Conservation (phyloP, 2,329 filamentous ascomycete genomes). For the Colletotrichum shisoi region DNA sequence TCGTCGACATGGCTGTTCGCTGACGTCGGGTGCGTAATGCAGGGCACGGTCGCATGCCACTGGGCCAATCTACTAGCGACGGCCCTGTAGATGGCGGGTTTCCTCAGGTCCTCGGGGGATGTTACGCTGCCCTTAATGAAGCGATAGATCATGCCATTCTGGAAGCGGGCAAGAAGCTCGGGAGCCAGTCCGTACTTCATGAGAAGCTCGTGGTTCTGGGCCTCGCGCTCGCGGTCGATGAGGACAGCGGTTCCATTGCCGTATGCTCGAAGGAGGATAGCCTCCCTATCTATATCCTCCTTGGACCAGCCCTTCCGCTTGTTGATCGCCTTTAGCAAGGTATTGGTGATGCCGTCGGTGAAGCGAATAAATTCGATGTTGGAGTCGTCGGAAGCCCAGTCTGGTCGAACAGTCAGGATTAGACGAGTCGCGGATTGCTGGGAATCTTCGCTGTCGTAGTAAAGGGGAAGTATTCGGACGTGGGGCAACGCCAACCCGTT, state of each 20-base stretch:
- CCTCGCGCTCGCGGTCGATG: conserved; percentile 91
- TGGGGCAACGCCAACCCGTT: conserved; percentile 52
- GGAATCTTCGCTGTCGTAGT: conserved; percentile 79
- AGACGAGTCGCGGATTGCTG: conserved; percentile 81
- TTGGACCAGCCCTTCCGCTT: conserved; percentile 71
- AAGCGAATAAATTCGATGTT: conserved; percentile 87
- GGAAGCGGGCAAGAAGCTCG: conserved; percentile 85
- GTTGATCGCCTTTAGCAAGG: conserved; percentile 80
- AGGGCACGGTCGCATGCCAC: conserved; percentile 84
- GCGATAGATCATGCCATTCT: conserved; percentile 94
- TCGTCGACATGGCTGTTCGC: conserved; percentile 51
- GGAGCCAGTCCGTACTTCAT: conserved; percentile 85
- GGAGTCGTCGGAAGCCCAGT: conserved; percentile 79
- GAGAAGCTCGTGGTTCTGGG: conserved; percentile 82
- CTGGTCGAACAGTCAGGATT: conserved; percentile 79
- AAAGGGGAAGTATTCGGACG: conserved; percentile 73
- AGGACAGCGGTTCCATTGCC: conserved; percentile 92
- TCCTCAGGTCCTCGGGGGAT: conserved; percentile 79
- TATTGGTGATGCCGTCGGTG: conserved; percentile 98
- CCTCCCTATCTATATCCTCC: conserved; percentile 81
- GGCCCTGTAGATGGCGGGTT: conserved; percentile 78
- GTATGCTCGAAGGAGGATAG: conserved; percentile 90
- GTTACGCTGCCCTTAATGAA: conserved; percentile 85
- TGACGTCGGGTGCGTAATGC: conserved; percentile 52
- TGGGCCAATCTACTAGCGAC: conserved; percentile 85